A percentile compares a stretch with the other conserved stretches of the same genome.
Evolutionary conservation across 225 moss, liverwort and hornwort genomes (phyloP).

Genomic region (Takakia lepidozioides): DNA sequence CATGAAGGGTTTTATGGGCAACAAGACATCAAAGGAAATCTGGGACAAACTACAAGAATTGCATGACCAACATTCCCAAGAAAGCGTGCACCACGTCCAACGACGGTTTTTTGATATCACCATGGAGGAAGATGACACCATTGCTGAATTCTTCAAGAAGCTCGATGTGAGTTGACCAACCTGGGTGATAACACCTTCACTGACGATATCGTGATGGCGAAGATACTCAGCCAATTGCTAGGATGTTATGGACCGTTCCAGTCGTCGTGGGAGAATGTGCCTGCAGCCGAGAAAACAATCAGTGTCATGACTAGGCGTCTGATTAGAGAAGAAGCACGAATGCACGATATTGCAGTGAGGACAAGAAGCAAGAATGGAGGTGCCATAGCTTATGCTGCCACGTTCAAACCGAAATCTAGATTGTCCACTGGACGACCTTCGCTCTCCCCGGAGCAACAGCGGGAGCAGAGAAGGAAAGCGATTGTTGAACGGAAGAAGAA

Average conservation of each 20-base stretch:
- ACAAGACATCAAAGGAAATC: slow-evolving; percentile 4
- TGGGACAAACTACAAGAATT: slow-evolving; percentile 2
- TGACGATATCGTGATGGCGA: neutral
- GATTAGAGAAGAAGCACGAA: neutral
- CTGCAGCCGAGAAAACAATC: neutral
- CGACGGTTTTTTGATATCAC: slow-evolving; percentile 9
- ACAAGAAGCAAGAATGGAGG: neutral
- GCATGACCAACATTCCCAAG: slow-evolving; percentile 4
- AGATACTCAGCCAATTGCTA: neutral
- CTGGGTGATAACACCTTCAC: slow-evolving; percentile 1
- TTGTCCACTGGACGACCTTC: too few species aligned
- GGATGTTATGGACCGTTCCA: neutral
- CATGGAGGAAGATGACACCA: neutral
- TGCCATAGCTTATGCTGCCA: neutral
- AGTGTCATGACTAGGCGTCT: neutral
- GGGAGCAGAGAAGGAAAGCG: neutral
- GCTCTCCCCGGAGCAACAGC: neutral
- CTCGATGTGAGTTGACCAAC: slow-evolving; percentile 3
- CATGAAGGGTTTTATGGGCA: slow-evolving; percentile 5
- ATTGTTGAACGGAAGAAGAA: neutral
- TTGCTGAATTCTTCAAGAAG: neutral
- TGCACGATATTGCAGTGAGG: neutral
- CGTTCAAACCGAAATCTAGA: neutral
- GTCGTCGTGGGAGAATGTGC: neutral
- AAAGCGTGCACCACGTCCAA: slow-evolving; percentile 3